Evolutionary conservation across 257 asterid genomes (phyloP), one percentile per base, ranked within the genome.

Genomic region (Dorcoceras hygrometricum): DNA sequence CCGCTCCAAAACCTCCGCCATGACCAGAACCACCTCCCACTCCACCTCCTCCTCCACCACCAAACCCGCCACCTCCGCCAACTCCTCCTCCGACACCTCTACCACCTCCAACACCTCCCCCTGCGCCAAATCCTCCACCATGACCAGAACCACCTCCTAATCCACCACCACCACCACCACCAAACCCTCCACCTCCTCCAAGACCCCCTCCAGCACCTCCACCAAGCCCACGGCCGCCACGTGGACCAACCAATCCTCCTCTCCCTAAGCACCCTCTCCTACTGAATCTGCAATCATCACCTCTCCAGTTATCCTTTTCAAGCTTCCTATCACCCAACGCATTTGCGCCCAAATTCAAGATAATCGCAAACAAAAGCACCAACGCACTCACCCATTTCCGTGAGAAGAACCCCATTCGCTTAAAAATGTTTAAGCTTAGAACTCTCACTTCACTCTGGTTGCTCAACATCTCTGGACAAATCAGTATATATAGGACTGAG

Each of bases 261-360:
- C 66, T 50, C 32, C 66, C 66, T 11, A 62, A 62, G 48, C 66
- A 36, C 14, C 65, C 65, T 29, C 65, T 39, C 24, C 51, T 23
- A 0, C 65, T 50, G 5, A 26, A 46, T 2, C 54, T 50, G 0
- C 66, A 46, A 4, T 27, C 55, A 0, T 50, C 66, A 0, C 31
- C 66, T 8, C 67, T 50, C 12, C 66, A 43, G 5, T 18, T 53
- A 8, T 8, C 66, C 7, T 50, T 46, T 10, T 48, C 66, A 0
- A 43, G 51, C 3, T 16, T 43, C 6, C 4, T 48, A 9, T 7
- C 48, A 1, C 64, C 64, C 0, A 46, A 46, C 8, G 20, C 22
- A 46, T 5, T 46, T 16, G 54, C 54, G 3, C 54, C 18, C 54
- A 46, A 18, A 46, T 46, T 46, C 54, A 46, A 46, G 54, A 46